A percentile compares a stretch with the other conserved stretches of the same genome.
These are phyloP conservation scores for Emericellopsis terricola DNA, from an alignment of 495 filamentous ascomycete species.

Conservation along the genomic window DNA sequence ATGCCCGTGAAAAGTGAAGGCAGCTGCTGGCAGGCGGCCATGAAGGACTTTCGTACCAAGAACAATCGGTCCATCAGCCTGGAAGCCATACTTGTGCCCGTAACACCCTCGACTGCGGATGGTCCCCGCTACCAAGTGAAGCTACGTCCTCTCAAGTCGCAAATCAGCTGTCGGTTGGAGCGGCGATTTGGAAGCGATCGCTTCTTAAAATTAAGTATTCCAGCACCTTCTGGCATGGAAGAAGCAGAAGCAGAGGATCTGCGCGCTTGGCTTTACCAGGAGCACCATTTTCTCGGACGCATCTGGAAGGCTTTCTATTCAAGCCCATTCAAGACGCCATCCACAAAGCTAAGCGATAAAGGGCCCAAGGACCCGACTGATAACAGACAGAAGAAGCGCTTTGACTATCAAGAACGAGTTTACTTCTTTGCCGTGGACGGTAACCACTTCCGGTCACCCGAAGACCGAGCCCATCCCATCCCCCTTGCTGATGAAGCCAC, in stretches of 20 bases:
- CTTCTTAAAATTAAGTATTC: constrained; percentile 24
- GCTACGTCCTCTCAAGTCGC: constrained; percentile 20
- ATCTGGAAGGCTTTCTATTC: constrained; percentile 27
- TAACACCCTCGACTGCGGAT: constrained; percentile 11
- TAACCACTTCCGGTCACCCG: constrained; percentile 13
- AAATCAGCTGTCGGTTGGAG: constrained; percentile 22
- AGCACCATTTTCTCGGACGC: constrained; percentile 22
- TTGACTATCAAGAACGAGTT: constrained; percentile 4
- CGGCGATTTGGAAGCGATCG: constrained; percentile 28
- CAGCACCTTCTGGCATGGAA: constrained; percentile 10
- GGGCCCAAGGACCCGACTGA: not conserved
- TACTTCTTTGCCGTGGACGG: constrained; percentile 28
- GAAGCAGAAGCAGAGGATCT: constrained; percentile 5
- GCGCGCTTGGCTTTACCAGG: constrained; percentile 15
- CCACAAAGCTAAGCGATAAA: constrained; percentile 13
- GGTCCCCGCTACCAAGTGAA: constrained; percentile 17
- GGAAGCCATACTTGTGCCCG: constrained; percentile 11
- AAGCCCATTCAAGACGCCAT: too few relatives aligned
- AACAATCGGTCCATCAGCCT: constrained; percentile 16
- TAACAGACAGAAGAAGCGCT: not conserved
- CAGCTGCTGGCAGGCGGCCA: constrained; percentile 18
- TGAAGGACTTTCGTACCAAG: constrained; percentile 13
- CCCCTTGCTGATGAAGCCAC: constrained; percentile 4
- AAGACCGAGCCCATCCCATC: too few relatives aligned
- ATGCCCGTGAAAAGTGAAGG: constrained; percentile 19